These are phyloP conservation scores for Camellia oleifera DNA, from an alignment of 179 eudicot genomes.

Conservation along the genomic window DNA sequence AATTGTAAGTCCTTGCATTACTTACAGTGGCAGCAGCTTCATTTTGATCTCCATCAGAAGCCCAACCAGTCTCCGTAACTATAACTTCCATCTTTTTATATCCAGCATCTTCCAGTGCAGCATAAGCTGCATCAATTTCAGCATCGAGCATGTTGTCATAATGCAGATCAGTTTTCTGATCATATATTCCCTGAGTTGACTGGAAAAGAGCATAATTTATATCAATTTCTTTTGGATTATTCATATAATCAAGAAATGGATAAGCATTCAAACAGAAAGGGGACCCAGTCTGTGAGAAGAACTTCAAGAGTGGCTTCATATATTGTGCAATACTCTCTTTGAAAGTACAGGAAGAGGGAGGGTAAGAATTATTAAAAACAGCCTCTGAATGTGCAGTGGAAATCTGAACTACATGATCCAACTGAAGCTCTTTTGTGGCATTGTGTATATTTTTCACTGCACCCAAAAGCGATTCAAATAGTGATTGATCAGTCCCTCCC, in stretches of 20 bases:
- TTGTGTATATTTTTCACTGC: conserved; percentile 48
- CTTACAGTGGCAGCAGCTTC: conserved; percentile 49
- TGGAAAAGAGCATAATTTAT: conserved; percentile 52
- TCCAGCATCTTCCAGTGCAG: conserved; percentile 57
- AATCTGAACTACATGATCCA: conserved; percentile 40
- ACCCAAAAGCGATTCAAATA: conserved; percentile 40
- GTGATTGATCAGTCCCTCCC: conserved; percentile 35
- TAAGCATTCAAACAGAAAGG: conserved; percentile 62
- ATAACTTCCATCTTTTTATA: conserved; percentile 47
- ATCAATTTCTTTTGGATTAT: conserved; percentile 45
- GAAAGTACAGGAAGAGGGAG: conserved; percentile 53
- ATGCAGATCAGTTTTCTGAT: conserved; percentile 42
- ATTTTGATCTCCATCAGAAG: conserved; percentile 47
- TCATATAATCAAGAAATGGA: conserved; percentile 52
- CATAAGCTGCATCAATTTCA: conserved; percentile 61
- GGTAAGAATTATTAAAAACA: conserved; percentile 50
- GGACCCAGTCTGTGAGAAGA: conserved; percentile 41
- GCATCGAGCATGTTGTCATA: conserved; percentile 66
- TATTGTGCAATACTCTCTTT: conserved; percentile 30
- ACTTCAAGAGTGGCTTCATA: conserved; percentile 48
- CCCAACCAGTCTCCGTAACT: conserved; percentile 67
- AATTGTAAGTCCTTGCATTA: conserved; percentile 57
- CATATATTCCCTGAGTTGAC: conserved; percentile 38
- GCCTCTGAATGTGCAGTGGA: conserved; percentile 48
- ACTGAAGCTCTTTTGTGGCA: conserved; percentile 40